phyloP scores from a whole-genome alignment of 345 rosid genomes.

The Limnanthes douglasii region DNA sequence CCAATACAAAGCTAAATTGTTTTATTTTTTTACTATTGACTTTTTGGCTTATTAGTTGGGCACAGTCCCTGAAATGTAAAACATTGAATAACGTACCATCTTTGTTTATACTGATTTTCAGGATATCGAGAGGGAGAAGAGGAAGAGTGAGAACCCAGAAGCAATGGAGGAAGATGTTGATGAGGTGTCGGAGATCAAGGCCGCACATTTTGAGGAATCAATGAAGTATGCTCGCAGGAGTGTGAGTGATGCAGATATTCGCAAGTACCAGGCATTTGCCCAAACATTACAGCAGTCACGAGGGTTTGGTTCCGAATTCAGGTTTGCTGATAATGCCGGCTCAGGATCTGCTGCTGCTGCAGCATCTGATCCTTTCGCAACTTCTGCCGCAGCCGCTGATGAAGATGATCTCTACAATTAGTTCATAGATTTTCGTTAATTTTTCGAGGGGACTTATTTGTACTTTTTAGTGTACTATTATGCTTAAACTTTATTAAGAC shows the following conservation, averaged over 20 bases:
- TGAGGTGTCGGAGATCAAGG: constrained; percentile 73
- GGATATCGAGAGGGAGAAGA: constrained; percentile 91
- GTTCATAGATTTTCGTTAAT: constrained; percentile 14
- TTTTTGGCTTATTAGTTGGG: too few relatives aligned
- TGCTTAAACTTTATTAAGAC: too few relatives aligned
- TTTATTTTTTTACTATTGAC: neutral
- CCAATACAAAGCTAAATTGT: too few relatives aligned
- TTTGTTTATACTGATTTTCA: constrained; percentile 13
- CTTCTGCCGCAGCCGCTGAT: constrained; percentile 50
- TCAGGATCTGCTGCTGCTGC: constrained; percentile 32
- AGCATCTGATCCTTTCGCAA: constrained; percentile 56
- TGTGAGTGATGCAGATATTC: constrained; percentile 88
- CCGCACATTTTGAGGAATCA: constrained; percentile 85
- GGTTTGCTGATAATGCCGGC: constrained; percentile 36
- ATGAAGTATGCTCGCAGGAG: constrained; percentile 87
- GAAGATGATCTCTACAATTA: constrained; percentile 88
- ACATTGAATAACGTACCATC: too few relatives aligned
- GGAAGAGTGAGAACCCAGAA: constrained; percentile 69
- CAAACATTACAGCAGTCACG: constrained; percentile 92
- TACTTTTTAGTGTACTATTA: too few relatives aligned
- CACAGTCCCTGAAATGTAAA: too few relatives aligned
- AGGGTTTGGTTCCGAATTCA: constrained; percentile 75
- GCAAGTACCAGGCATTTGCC: constrained; percentile 92
- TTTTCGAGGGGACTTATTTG: too few relatives aligned
- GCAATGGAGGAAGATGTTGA: constrained; percentile 93